Evolutionary conservation across 345 rosid species (phyloP).

Genomic region (Salix viminalis): DNA sequence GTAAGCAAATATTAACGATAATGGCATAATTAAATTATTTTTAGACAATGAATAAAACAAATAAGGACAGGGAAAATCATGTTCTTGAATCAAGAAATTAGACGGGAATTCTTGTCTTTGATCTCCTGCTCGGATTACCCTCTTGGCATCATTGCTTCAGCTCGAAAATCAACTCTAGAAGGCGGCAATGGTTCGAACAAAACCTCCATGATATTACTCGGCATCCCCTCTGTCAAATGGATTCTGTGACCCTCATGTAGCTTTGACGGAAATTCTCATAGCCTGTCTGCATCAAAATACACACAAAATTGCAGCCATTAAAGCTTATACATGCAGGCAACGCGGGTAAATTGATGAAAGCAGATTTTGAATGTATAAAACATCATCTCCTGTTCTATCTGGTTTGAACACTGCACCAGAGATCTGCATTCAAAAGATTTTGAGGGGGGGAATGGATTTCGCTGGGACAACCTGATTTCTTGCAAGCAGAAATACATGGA

Average conservation of each 20-base stretch:
- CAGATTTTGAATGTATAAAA: too few relatives aligned
- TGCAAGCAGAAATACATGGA: slow-evolving; percentile 29
- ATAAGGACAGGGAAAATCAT: background rate
- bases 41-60: background rate
- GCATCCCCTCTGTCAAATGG: slow-evolving; percentile 31
- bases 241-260: slow-evolving; percentile 18
- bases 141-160: slow-evolving; percentile 20
- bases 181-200: slow-evolving; percentile 22
- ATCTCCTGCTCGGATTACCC: background rate
- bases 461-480: slow-evolving; percentile 30
- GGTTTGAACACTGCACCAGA: background rate
- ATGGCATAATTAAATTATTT: too few relatives aligned
- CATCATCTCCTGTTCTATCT: too few relatives aligned
- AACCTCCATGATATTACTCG: slow-evolving; percentile 23
- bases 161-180: slow-evolving; percentile 35
- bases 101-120: background rate
- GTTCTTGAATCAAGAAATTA: background rate
- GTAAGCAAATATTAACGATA: background rate
- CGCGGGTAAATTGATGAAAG: background rate
- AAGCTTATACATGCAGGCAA: background rate
- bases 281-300: slow-evolving; percentile 24
- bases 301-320: background rate
- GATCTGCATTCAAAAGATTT: too few relatives aligned
- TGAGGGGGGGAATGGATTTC: too few relatives aligned
- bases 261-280: slow-evolving; percentile 32